Base-by-base conservation (phyloP, 140 eudicot species). In the Stevia rebaudiana region DNA sequence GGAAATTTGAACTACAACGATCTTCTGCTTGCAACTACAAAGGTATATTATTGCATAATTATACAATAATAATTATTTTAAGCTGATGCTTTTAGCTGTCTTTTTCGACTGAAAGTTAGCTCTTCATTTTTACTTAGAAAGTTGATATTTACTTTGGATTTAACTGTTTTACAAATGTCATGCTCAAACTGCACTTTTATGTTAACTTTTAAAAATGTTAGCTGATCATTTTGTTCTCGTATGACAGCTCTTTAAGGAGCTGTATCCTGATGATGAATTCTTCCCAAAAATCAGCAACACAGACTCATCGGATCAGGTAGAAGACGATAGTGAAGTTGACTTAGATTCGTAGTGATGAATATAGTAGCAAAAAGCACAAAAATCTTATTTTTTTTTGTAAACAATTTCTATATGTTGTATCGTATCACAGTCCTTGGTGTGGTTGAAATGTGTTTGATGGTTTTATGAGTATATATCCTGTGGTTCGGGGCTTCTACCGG, bases 181-280 rank as follows among this genome's bases (percentile, higher is more conserved):
- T 46, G 72, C 72, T 62, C 4, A 31, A 52, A 18, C 4, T 51
- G 51, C 4, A 9, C n/a, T 28, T 3, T 11, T 36, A 39, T 36
- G 52, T 16, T 15, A 21, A 24, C 22, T 68, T 5, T 55, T 61
- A 17, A 59, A 28, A 13, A 12, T 28, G 6, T 35, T 58, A 17
- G 10, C 28, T 58, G 17, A 49, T 49, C 28, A 1, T 8, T 1
- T 25, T 40, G 49, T 15, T 57, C 39, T 24, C 24, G 4, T 67
- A 39, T 50, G 67, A 37, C 85, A 86, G 95, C 66, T 86, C 21
- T 86, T 77, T 66, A 68, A 70, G 73, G 67, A 76, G 69, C 31
- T 88, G 67, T 88, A 75, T 70, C 95, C 96, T 25, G 69, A 59
- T 46, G 86, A 80, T 52, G 95, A 85, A 72, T 76, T 88, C 69